Evolutionary conservation across 257 asterid genomes (phyloP), one percentile per base, ranked within the genome.

Genomic region (Salvia rosmarinus): DNA sequence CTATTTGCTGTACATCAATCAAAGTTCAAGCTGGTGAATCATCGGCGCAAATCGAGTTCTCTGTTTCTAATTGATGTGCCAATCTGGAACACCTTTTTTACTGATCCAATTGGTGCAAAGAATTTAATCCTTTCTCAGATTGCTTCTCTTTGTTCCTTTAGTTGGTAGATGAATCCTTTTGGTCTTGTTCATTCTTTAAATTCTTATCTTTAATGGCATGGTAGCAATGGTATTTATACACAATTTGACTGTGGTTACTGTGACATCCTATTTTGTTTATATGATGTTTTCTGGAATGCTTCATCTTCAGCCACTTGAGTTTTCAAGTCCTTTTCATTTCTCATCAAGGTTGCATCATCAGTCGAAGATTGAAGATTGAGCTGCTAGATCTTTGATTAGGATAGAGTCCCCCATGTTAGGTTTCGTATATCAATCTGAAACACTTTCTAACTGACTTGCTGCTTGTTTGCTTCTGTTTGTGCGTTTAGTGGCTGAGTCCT

Each of bases 111-210:
- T 5, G 25, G 42, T 58, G 13, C 69, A 57, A 64, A 28, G 16
- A 14, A 19, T 35, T 50, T 52, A 11, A 2, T 23, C 40, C 10
- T 34, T 17, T 19, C 40, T 35, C 40, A 11, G 20, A 23, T 28
- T 25, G 39, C 13, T 44, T 1, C 0, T 12, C 19, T 64, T 43
- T 42, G 40, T 40, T 43, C 42, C 34, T 43, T 64, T 44, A 25
- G 19, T 55, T 25, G 19, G 39, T 55, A 23, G 56, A 37, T 37
- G 25, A 20, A 14, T 52, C 52, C 66, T 25, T 47, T 13, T 19
- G 60, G 37, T 46, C 32, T 42, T 65, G 21, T 52, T 55, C 6
- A 30, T 42, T 40, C 52, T 28, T 68, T 51, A 19, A 70, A 25
- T 25, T 25, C 60, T 64, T 28, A 49, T 55, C 56, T 25, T 16